Evolutionary conservation across 2,329 filamentous ascomycete species (phyloP), one percentile per base, ranked within the genome.

Genomic region (Botrytis galanthina): DNA sequence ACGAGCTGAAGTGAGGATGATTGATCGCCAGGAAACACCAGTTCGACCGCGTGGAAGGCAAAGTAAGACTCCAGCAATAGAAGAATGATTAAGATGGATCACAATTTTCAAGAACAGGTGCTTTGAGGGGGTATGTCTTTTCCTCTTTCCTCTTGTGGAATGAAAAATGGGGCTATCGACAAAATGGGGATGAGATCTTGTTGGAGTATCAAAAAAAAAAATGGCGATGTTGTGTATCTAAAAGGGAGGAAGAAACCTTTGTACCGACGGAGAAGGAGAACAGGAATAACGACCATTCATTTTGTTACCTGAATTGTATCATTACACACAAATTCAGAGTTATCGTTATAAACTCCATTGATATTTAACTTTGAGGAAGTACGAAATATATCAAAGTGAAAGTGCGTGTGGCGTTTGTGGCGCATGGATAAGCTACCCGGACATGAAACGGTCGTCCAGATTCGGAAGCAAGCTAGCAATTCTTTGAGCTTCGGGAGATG

Each of bases 371-470:
- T 39, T 12, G 12, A 67, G 44, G n/a, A 46, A 29, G 42, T 37
- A 39, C 63, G 32, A 54, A 16, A 29, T 67, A 29, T 67, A 32
- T 54, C 14, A 22, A 48, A 35, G 64, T 54, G 51, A n/a, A 68
- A 39, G 35, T n/a, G 32, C 3, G 4, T 68, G 46, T 68, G 64
- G 64, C 64, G 64, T 39, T 22, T 68, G 26, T 68, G 46, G 46
- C 35, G 64, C 48, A 42, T 29, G 18, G n/a, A 20, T 29, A 44
- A 37, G 44, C 44, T 32, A 54, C 35, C 46, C 64, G 32, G 64
- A 54, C 22, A 68, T 68, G 46, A 57, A 68, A 68, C 48, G 26
- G 44, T 66, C 35, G 18, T 68, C 64, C 46, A 68, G 26, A 68
- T 57, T 68, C 48, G 46, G 64, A 54, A 54, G 26, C 35, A 39